Evolutionary conservation across 805 yeast genomes (phyloP).

Genomic region (Kregervanrija fluxuum): DNA sequence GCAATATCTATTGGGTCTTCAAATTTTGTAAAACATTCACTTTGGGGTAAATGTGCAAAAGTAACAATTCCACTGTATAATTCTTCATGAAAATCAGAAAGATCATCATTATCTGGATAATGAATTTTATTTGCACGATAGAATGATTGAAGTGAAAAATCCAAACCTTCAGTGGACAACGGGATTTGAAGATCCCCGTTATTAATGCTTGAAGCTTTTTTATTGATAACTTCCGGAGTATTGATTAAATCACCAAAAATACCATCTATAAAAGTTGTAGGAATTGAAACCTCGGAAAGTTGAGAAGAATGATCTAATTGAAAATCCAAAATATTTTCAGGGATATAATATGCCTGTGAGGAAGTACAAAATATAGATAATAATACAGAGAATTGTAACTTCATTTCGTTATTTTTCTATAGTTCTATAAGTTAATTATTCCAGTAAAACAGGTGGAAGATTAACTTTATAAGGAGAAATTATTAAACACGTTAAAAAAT

Average conservation of each 20-base stretch:
- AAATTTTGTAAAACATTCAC: conserved; percentile 42
- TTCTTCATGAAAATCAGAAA: conserved; percentile 22
- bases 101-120: conserved; percentile 31
- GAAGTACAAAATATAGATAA: too few species aligned
- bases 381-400: too few species aligned
- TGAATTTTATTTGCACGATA: conserved; percentile 18
- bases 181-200: conserved; percentile 7
- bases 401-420: too few species aligned
- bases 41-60: conserved; percentile 44
- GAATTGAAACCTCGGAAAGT: too few species aligned
- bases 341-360: too few species aligned
- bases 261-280: conserved; percentile 16
- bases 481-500: too few species aligned
- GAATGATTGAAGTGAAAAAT: conserved; percentile 2
- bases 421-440: too few species aligned
- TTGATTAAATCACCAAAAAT: conserved; percentile 19
- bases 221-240: conserved; percentile 4
- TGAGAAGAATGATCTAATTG: too few species aligned
- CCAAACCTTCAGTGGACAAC: neutral
- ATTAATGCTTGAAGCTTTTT: conserved; percentile 5
- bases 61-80: conserved; percentile 47
- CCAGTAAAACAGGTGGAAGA: too few species aligned
- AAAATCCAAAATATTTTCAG: too few species aligned
- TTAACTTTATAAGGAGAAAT: too few species aligned
- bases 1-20: conserved; percentile 40